Percentiles rank a stretch among this genome's conserved stretches.
Evolutionary conservation across 768 basidiomycete genomes (phyloP).

Genomic region (Coprinopsis strossmayeri): DNA sequence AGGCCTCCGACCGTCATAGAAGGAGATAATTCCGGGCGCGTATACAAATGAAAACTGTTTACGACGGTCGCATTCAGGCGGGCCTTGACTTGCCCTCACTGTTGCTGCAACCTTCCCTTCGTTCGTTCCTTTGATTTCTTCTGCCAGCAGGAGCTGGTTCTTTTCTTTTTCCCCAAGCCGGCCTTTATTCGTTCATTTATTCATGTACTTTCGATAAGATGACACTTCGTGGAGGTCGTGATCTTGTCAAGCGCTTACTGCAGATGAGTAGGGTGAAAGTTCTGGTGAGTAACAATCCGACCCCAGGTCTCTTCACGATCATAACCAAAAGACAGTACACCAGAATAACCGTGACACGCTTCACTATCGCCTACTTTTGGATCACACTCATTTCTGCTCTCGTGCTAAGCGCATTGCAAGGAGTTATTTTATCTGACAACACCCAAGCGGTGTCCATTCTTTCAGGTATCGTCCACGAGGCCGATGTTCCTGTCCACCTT

Average conservation of each 20-base stretch:
- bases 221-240: background rate
- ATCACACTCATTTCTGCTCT: slow-evolving; percentile 36
- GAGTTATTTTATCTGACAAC: slow-evolving; percentile 30
- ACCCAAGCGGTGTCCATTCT: slow-evolving; percentile 26
- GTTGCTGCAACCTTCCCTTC: background rate
- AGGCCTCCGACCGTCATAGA: background rate
- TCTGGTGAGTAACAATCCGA: slow-evolving; percentile 24
- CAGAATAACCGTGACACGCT: slow-evolving; percentile 42
- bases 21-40: background rate
- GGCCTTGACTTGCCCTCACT: background rate
- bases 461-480: slow-evolving; percentile 22
- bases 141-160: background rate
- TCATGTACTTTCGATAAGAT: background rate
- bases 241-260: background rate
- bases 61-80: no score
- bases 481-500: slow-evolving; percentile 18
- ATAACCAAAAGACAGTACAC: no score
- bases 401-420: slow-evolving; percentile 35
- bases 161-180: background rate
- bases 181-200: slow-evolving; percentile 1
- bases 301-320: no score
- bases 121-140: background rate
- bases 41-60: background rate
- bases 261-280: slow-evolving; percentile 19
- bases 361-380: slow-evolving; percentile 42